These are phyloP conservation scores for Pleoardoris graminearum DNA, from an alignment of 2,329 filamentous ascomycete species.

Conservation along the genomic window DNA sequence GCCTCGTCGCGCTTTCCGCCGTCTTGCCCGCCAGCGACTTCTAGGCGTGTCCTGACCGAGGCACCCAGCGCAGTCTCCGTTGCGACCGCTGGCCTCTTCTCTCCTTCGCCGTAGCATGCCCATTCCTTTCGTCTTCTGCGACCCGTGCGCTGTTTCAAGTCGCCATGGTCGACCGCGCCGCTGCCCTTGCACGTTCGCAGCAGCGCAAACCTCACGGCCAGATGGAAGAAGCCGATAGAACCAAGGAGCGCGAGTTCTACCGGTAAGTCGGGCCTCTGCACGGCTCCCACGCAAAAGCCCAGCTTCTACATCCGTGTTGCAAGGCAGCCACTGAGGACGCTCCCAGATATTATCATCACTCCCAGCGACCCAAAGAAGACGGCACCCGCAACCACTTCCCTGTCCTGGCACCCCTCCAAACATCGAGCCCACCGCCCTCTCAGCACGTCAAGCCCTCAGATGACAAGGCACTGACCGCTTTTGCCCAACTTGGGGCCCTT, in stretches of 20 bases:
- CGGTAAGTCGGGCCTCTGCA: slow-evolving; percentile 21
- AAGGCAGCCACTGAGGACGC: neutral
- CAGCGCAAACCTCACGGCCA: slow-evolving; percentile 18
- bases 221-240: slow-evolving; percentile 32
- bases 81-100: neutral
- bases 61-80: no score
- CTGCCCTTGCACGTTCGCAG: slow-evolving; percentile 16
- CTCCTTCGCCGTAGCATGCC: slow-evolving; percentile 4
- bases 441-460: slow-evolving; percentile 25
- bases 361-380: slow-evolving; percentile 28
- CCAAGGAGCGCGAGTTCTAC: slow-evolving; percentile 43
- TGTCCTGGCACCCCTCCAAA: slow-evolving; percentile 18
- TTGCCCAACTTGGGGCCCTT: slow-evolving; percentile 45
- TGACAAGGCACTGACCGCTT: slow-evolving; percentile 43
- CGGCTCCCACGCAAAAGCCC: no score
- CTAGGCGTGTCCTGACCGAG: slow-evolving; percentile 6
- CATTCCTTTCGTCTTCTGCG: slow-evolving; percentile 6
- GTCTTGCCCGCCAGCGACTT: slow-evolving; percentile 2
- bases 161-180: slow-evolving; percentile 17
- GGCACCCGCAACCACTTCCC: slow-evolving; percentile 22
- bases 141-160: slow-evolving; percentile 4
- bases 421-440: slow-evolving; percentile 14
- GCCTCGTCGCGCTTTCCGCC: neutral
- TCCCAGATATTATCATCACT: slow-evolving; percentile 33
- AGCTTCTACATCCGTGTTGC: no score